Evolutionary conservation across 176 grass and related monocot species (phyloP).

Genomic region (Aechmea fasciata): DNA sequence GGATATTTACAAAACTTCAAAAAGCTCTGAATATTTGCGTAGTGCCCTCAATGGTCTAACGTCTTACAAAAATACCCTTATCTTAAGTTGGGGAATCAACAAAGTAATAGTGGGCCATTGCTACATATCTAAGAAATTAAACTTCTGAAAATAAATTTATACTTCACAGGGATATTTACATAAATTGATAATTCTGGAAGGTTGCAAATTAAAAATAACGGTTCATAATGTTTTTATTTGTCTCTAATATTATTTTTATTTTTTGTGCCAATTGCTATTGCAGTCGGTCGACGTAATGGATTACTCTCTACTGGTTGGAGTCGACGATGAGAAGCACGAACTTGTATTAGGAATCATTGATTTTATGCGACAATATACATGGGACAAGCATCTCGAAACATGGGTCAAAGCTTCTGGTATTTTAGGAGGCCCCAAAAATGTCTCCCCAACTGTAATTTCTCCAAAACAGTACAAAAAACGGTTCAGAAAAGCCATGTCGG

Average conservation of each 20-base stretch:
- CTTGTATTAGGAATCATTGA: conserved; percentile 91
- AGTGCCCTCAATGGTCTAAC: too few species aligned
- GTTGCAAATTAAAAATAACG: neutral
- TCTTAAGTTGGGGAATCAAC: too few species aligned
- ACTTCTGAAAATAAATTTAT: too few species aligned
- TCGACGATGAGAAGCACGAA: conserved; percentile 84
- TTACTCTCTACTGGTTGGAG: conserved; percentile 84
- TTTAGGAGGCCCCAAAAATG: conserved; percentile 88
- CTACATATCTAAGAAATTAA: too few species aligned
- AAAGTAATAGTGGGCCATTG: too few species aligned
- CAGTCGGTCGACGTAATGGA: conserved; percentile 98
- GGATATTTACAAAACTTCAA: too few species aligned
- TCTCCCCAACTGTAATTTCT: conserved; percentile 85
- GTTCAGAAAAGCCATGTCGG: conserved; percentile 93
- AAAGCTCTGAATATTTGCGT: too few species aligned
- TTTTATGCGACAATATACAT: conserved; percentile 98
- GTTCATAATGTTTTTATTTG: neutral
- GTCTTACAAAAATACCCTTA: too few species aligned
- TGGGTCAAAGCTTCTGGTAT: conserved; percentile 98
- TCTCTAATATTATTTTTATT: conserved; percentile 5
- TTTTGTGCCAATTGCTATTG: conserved; percentile 29
- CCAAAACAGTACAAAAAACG: conserved; percentile 94
- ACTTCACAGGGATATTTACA: too few species aligned
- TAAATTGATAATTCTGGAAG: too few species aligned
- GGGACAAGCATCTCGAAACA: conserved; percentile 95